Evolutionary conservation across 1,284 basidiomycete genomes (phyloP).

Genomic region (Naganishia sp.): DNA sequence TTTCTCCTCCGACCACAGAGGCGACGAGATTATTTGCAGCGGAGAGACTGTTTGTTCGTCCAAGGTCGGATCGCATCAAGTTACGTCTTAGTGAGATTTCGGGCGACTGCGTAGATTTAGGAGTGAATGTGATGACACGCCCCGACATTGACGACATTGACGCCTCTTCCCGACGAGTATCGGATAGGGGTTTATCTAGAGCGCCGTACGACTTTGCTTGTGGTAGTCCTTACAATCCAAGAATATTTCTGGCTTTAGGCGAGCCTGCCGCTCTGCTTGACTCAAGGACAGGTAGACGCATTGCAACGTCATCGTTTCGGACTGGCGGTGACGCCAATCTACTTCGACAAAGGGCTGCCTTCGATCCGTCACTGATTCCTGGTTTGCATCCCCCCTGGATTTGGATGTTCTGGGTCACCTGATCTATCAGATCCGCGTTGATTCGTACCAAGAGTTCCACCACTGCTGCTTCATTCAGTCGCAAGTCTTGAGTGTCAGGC

Average conservation of each 20-base stretch:
- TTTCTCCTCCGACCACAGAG: not conserved
- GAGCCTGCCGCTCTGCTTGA: not conserved
- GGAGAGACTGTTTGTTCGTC: not conserved
- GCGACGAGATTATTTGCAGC: not conserved
- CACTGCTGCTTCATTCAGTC: not conserved
- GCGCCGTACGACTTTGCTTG: not conserved
- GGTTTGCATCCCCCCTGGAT: too few species aligned
- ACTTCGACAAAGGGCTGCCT: too few species aligned
- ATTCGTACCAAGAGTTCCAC: not conserved
- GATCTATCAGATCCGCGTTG: not conserved
- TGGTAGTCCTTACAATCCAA: not conserved
- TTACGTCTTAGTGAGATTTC: not conserved
- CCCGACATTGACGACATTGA: not conserved
- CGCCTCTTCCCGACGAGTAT: not conserved
- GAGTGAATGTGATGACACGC: not conserved
- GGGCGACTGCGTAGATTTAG: not conserved
- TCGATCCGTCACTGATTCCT: too few species aligned
- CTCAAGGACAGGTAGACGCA: too few species aligned
- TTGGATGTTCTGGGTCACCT: not conserved
- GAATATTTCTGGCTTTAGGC: not conserved
- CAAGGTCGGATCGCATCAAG: not conserved
- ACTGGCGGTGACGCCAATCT: too few species aligned
- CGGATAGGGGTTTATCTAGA: not conserved
- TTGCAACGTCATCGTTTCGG: too few species aligned
- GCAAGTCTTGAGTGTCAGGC: not conserved